Percentiles rank a stretch among this genome's conserved stretches.
Evolutionary conservation across 441 rosid species (phyloP).

Genomic region (Euphorbia corollata): DNA sequence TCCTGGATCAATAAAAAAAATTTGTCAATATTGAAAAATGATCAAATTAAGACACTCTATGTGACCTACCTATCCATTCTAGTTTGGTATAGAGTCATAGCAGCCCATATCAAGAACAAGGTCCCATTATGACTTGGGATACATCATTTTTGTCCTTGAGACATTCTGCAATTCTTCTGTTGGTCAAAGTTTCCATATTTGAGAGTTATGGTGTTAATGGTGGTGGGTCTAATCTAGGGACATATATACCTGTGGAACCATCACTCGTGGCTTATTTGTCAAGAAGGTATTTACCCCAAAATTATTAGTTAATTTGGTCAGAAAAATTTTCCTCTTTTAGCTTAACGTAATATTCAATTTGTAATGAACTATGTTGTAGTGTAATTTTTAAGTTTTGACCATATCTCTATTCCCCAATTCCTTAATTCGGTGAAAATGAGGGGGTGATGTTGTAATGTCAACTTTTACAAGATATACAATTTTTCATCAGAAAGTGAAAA

Average conservation of each 20-base stretch:
- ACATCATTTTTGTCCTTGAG: neutral
- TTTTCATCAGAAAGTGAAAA: no score
- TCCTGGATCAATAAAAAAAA: conserved; percentile 9
- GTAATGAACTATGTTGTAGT: conserved; percentile 14
- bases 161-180: conserved; percentile 2
- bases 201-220: conserved; percentile 7
- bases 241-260: neutral
- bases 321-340: conserved; percentile 6
- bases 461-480: neutral
- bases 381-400: conserved; percentile 1
- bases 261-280: neutral
- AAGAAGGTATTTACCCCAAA: no score
- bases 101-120: neutral
- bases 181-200: conserved; percentile 9
- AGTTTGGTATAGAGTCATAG: neutral
- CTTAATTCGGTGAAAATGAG: neutral
- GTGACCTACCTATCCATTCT: neutral
- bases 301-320: neutral
- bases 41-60: conserved; percentile 18
- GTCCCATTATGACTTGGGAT: neutral
- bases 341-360: conserved; percentile 14
- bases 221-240: neutral
- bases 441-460: neutral
- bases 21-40: conserved; percentile 11
- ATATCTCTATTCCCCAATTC: neutral